Percentiles rank a stretch among this genome's conserved stretches.
Evolutionary conservation across 1,284 basidiomycete species (phyloP).

Genomic region (Cryptococcus sp.): DNA sequence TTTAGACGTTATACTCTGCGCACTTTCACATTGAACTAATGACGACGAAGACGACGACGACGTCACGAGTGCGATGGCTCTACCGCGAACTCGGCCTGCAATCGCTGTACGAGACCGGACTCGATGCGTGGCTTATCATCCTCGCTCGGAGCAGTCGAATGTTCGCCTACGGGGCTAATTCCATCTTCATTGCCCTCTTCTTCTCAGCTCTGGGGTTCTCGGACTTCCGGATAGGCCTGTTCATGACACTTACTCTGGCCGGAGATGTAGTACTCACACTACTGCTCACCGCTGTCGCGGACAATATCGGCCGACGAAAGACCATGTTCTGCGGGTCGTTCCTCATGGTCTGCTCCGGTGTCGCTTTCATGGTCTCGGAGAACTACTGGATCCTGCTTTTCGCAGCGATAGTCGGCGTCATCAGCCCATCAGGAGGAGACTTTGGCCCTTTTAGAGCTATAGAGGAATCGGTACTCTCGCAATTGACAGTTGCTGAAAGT

Average conservation of each 20-base stretch:
- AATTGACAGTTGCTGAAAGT: conserved; percentile 17
- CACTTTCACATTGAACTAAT: too few species aligned
- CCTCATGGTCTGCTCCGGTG: conserved; percentile 28
- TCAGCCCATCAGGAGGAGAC: conserved; percentile 28
- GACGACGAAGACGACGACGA: too few species aligned
- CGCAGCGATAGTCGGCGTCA: conserved; percentile 28
- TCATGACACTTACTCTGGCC: conserved; percentile 24
- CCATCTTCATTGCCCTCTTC: conserved; percentile 20
- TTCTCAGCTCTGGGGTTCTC: conserved; percentile 20
- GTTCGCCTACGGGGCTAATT: conserved; percentile 19
- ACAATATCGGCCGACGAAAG: conserved; percentile 22
- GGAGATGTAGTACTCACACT: conserved; percentile 30
- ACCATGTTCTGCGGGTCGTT: conserved; percentile 22
- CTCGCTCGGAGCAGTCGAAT: conserved; percentile 14
- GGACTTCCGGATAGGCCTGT: conserved; percentile 22
- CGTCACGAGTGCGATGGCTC: too few species aligned
- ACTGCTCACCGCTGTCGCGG: conserved; percentile 23
- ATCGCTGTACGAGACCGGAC: conserved; percentile 3
- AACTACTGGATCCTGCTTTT: conserved; percentile 31
- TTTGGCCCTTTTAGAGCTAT: conserved; percentile 37
- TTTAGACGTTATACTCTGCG: too few species aligned
- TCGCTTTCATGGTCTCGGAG: conserved; percentile 18
- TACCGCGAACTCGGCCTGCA: too few species aligned
- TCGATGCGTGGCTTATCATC: conserved; percentile 21
- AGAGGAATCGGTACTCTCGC: conserved; percentile 33